These are phyloP conservation scores for Ploettnerulaceae sp. DNA, from an alignment of 2,329 filamentous ascomycete genomes.

Conservation along the genomic window DNA sequence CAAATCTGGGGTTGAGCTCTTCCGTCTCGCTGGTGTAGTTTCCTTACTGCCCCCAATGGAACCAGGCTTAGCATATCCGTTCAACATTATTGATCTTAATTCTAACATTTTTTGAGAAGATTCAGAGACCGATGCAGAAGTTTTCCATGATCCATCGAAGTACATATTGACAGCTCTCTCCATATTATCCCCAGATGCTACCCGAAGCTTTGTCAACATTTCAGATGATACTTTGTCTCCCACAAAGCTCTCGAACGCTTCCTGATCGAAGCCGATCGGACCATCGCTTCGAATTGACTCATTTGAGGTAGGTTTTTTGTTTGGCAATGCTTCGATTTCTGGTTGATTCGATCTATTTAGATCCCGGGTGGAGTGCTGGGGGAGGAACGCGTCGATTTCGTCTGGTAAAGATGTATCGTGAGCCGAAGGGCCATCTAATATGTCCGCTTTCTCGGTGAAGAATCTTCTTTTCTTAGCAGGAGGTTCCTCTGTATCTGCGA, in stretches of 20 bases:
- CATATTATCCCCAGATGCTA: conserved; percentile 52
- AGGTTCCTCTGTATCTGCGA: conserved; percentile 38
- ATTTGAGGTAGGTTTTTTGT: neutral
- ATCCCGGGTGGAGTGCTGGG: neutral
- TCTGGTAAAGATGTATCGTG: conserved; percentile 21
- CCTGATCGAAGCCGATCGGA: conserved; percentile 46
- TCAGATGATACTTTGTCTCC: conserved; percentile 50
- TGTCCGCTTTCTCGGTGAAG: conserved; percentile 37
- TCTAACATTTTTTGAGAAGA: conserved; percentile 1
- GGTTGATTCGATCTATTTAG: neutral
- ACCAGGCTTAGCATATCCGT: conserved; percentile 24
- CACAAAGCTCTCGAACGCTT: conserved; percentile 54
- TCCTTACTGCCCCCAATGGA: conserved; percentile 8
- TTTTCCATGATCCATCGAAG: conserved; percentile 63
- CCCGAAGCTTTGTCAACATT: conserved; percentile 46
- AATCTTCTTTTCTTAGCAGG: conserved; percentile 45
- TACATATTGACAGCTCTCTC: conserved; percentile 65
- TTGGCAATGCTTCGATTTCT: neutral
- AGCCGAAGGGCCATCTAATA: conserved; percentile 21
- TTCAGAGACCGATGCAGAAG: conserved; percentile 5
- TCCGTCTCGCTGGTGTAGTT: conserved; percentile 28
- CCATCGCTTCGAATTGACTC: conserved; percentile 19
- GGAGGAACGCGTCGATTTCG: conserved; percentile 29
- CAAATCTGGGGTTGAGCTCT: conserved; percentile 9
- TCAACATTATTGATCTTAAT: conserved; percentile 24